Evolutionary conservation across 306 rosid genomes (phyloP).

Genomic region (Gynostemma pentaphyllum): DNA sequence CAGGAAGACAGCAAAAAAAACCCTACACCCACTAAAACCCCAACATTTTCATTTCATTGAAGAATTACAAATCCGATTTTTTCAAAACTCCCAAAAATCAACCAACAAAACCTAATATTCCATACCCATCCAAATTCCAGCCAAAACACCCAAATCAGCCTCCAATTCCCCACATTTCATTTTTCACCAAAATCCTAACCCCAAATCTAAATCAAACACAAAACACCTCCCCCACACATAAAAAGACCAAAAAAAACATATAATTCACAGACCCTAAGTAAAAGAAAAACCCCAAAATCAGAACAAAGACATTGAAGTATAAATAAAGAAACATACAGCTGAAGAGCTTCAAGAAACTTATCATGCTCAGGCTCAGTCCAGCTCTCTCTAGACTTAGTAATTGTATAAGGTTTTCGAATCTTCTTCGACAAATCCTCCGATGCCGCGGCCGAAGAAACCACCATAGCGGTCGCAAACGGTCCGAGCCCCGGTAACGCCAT

Average conservation of each 20-base stretch:
- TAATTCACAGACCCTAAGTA: neutral
- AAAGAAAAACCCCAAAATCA: neutral
- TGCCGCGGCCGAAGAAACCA: constrained; percentile 21
- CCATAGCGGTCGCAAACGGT: constrained; percentile 30
- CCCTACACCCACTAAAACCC: neutral
- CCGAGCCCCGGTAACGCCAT: constrained; percentile 53
- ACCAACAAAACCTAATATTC: neutral
- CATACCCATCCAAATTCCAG: too few species aligned
- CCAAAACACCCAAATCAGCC: neutral
- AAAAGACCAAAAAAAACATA: neutral
- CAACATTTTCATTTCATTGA: neutral
- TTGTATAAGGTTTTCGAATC: constrained; percentile 84
- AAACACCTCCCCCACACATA: neutral
- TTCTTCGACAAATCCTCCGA: constrained; percentile 63
- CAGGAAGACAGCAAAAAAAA: neutral
- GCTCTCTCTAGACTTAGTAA: constrained; percentile 95
- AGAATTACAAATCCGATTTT: neutral
- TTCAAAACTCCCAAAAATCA: neutral
- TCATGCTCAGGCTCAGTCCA: constrained; percentile 98
- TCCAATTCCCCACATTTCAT: neutral
- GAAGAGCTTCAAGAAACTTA: constrained; percentile 94
- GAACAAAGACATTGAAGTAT: neutral
- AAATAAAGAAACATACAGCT: constrained; percentile 57
- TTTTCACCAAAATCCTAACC: neutral
- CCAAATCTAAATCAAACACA: neutral